Percentiles rank a stretch among this genome's conserved stretches.
phyloP scores from a whole-genome alignment of 2,329 filamentous ascomycete species.

The Bipolaris victoriae region DNA sequence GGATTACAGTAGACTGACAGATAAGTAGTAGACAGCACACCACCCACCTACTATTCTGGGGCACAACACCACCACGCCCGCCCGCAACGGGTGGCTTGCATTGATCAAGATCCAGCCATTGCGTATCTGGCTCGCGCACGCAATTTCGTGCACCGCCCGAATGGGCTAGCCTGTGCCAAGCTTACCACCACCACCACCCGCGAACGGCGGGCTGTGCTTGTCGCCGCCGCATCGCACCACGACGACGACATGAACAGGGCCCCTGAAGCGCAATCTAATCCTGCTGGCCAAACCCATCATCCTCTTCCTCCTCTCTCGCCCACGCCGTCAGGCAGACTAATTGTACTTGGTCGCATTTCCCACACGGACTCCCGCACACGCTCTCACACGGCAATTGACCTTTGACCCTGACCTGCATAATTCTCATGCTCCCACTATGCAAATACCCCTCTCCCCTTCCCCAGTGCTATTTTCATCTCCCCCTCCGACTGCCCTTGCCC shows the following conservation, averaged over 20 bases:
- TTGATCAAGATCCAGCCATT: neutral
- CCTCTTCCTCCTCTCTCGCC: no score
- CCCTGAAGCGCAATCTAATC: constrained; percentile 12
- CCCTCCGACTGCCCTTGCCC: no score
- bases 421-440: neutral
- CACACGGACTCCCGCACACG: no score
- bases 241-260: constrained; percentile 1
- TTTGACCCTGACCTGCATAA: constrained; percentile 3
- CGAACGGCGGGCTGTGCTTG: constrained; percentile 14
- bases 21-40: constrained; percentile 1
- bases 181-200: constrained; percentile 2
- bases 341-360: neutral
- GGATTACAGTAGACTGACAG: neutral
- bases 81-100: constrained; percentile 25
- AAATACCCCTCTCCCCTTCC: no score
- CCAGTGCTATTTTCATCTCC: no score
- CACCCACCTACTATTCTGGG: neutral
- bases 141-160: constrained; percentile 2
- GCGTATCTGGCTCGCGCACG: constrained; percentile 13
- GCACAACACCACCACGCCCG: neutral
- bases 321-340: neutral
- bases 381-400: no score
- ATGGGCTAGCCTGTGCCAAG: constrained; percentile 4
- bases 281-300: neutral
- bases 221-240: neutral